phyloP scores from a whole-genome alignment of 2,329 filamentous ascomycete species.

The Coniosporium tulheliwenetii region DNA sequence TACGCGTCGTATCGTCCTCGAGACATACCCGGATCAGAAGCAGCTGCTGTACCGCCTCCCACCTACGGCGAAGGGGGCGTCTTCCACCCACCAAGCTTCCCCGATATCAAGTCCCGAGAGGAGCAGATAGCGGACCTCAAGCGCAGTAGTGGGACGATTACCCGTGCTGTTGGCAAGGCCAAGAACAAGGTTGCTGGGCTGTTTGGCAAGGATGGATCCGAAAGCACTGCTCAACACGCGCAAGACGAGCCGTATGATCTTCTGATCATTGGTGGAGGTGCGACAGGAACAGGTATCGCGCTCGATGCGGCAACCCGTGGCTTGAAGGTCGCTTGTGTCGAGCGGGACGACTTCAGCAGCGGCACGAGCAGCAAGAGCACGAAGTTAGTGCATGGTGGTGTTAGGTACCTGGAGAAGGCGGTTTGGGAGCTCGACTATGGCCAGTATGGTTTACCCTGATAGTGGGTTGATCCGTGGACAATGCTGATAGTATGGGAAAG shows the following conservation, averaged over 20 bases:
- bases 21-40: constrained; percentile 55
- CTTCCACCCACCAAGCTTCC: constrained; percentile 51
- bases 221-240: background rate
- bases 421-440: constrained; percentile 75
- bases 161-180: constrained; percentile 21
- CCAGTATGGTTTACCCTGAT: constrained; percentile 33
- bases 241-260: constrained; percentile 47
- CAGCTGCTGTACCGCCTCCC: constrained; percentile 53
- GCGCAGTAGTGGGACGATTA: constrained; percentile 28
- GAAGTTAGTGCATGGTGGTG: constrained; percentile 73
- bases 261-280: constrained; percentile 63
- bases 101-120: constrained; percentile 42
- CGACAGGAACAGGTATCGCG: constrained; percentile 66
- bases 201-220: constrained; percentile 10
- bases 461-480: background rate
- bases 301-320: constrained; percentile 68
- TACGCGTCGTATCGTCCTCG: constrained; percentile 53
- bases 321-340: constrained; percentile 64
- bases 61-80: constrained; percentile 53
- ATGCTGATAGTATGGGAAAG: constrained; percentile 10
- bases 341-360: constrained; percentile 68
- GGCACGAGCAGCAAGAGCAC: constrained; percentile 79
- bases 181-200: constrained; percentile 20
- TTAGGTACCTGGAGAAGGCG: constrained; percentile 74
- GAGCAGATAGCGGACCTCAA: constrained; percentile 50